phyloP scores from a whole-genome alignment of 495 filamentous ascomycete genomes.

The Friedmanniomyces endolithicus region DNA sequence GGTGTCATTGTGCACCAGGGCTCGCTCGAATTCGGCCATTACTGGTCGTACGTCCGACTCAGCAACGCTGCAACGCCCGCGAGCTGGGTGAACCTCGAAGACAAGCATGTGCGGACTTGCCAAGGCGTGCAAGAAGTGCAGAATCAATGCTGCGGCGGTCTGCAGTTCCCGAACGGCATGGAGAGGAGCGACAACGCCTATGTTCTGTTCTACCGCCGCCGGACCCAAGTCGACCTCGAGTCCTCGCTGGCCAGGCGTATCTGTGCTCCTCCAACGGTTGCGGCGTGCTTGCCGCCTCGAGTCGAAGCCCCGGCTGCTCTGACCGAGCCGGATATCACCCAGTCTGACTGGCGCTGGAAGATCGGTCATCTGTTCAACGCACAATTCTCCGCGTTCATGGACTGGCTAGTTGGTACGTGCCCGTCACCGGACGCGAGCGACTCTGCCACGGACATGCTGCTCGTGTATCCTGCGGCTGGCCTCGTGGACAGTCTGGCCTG shows the following conservation, averaged over 20 bases:
- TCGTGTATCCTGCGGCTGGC: neutral
- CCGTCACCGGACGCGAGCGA: neutral
- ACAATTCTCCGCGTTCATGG: slow-evolving; percentile 49
- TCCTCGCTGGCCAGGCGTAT: slow-evolving; percentile 11
- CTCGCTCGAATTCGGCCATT: slow-evolving; percentile 89
- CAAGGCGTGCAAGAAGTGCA: slow-evolving; percentile 54
- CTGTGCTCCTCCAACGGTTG: neutral
- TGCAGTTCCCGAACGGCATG: slow-evolving; percentile 31
- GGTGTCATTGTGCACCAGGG: slow-evolving; percentile 87
- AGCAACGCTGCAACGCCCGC: slow-evolving; percentile 33
- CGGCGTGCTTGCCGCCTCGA: slow-evolving; percentile 31
- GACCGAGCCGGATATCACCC: slow-evolving; percentile 52
- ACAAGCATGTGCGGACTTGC: slow-evolving; percentile 65
- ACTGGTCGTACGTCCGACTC: slow-evolving; percentile 89
- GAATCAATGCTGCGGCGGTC: slow-evolving; percentile 70
- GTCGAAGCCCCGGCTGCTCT: slow-evolving; percentile 50
- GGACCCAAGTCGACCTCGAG: slow-evolving; percentile 46
- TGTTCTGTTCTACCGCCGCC: slow-evolving; percentile 93
- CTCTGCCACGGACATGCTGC: neutral
- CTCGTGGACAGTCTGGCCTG: neutral
- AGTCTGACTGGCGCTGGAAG: slow-evolving; percentile 63
- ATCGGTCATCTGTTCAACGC: slow-evolving; percentile 50
- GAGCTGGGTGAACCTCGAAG: slow-evolving; percentile 87
- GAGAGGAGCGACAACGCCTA: slow-evolving; percentile 50
- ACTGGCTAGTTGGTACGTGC: neutral